Conservation (phyloP, 345 rosid genomes). For the Kernera saxatilis region DNA sequence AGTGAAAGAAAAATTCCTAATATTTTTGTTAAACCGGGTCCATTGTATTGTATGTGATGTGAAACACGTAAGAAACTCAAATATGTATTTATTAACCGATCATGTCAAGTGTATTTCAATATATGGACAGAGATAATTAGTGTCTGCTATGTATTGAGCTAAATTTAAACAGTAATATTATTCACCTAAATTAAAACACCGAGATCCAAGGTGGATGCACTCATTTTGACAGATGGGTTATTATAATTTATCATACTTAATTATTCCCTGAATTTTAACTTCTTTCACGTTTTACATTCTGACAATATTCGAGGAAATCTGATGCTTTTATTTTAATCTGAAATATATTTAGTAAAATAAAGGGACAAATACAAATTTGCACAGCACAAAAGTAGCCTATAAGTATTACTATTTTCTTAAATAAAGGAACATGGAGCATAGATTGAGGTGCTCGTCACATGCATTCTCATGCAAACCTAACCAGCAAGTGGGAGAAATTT, state of each 20-base stretch:
- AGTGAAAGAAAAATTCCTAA: background rate
- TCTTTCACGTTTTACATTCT: slow-evolving; percentile 24
- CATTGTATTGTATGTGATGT: background rate
- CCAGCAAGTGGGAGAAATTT: slow-evolving; percentile 21
- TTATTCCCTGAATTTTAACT: slow-evolving; percentile 2
- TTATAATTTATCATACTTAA: slow-evolving; percentile 2
- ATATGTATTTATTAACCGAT: background rate
- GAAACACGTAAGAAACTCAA: background rate
- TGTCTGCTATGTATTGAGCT: background rate
- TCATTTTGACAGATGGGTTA: slow-evolving; percentile 10
- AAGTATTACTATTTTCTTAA: background rate
- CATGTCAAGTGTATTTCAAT: background rate
- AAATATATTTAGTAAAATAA: background rate
- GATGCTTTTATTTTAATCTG: slow-evolving; percentile 1
- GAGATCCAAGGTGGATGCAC: slow-evolving; percentile 22
- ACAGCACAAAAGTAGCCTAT: slow-evolving; percentile 25
- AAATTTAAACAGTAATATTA: background rate
- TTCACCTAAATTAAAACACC: slow-evolving; percentile 25
- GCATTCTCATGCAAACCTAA: slow-evolving; percentile 34
- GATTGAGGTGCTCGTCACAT: slow-evolving; percentile 35
- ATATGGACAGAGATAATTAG: background rate
- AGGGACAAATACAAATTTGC: slow-evolving; percentile 23
- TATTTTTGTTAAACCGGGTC: background rate
- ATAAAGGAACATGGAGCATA: slow-evolving; percentile 3
- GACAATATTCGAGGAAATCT: slow-evolving; percentile 29